phyloP scores from a whole-genome alignment of 345 rosid genomes.

The Litchi chinensis region DNA sequence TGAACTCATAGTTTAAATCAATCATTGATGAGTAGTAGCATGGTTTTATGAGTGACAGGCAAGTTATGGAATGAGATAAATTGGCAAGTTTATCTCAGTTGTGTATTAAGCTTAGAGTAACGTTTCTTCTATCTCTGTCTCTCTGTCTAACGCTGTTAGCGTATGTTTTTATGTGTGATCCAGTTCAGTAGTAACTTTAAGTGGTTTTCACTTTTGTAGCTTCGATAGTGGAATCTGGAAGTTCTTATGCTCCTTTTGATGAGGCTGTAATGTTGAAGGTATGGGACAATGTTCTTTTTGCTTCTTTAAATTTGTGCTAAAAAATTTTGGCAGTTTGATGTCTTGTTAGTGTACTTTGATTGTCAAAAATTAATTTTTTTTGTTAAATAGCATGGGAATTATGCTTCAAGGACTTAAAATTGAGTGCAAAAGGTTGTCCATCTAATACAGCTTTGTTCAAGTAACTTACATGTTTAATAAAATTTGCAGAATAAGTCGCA shows the following conservation, averaged over 20 bases:
- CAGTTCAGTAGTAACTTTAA: not conserved
- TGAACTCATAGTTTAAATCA: not conserved
- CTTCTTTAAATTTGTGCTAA: not conserved
- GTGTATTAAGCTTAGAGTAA: not conserved
- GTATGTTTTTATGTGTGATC: not conserved
- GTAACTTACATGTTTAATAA: conserved; percentile 33
- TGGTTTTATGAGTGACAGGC: not conserved
- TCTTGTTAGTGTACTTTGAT: not conserved
- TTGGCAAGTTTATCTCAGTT: not conserved
- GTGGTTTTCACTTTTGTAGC: conserved; percentile 42
- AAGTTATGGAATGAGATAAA: not conserved
- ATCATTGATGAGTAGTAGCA: not conserved
- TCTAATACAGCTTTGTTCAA: conserved; percentile 6
- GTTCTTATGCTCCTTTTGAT: conserved; percentile 40
- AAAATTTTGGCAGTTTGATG: not conserved
- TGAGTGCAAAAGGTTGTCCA: conserved; percentile 14
- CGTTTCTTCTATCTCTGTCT: not conserved
- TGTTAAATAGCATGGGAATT: not conserved
- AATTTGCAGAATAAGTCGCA: conserved; percentile 74
- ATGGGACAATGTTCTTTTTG: conserved; percentile 14
- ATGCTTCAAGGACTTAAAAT: not conserved
- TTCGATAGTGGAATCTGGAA: conserved; percentile 55
- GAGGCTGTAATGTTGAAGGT: conserved; percentile 79
- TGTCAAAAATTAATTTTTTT: conserved; percentile 13
- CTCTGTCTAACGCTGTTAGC: not conserved